Evolutionary conservation across 2,329 filamentous ascomycete species (phyloP), one percentile per base, ranked within the genome.

Genomic region (Fonsecaea multimorphosa): DNA sequence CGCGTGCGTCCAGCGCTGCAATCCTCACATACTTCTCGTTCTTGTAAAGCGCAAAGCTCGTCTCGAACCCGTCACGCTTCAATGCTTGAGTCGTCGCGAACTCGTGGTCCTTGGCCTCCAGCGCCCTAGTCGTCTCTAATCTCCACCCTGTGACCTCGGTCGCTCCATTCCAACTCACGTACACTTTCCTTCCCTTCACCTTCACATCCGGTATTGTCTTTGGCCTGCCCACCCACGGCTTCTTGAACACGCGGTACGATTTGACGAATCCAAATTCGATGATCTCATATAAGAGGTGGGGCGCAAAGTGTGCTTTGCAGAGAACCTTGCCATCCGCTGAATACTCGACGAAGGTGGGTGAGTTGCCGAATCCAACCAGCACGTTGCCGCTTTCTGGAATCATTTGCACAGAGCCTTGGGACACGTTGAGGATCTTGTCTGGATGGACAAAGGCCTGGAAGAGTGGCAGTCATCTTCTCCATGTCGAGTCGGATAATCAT

Each of bases 181-280:
- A 80, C 1, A 79, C 70, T 1, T 70, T 70, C 2, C 72, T 67
- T 4, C 68, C 63, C 63, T 76, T 63, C 74, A 78, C 34, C 40
- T 59, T 61, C 11, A 62, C 56, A 36, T 60, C 59, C 12, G 76
- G 76, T 1, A 59, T 64, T n/a, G 79, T 82, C 22, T 61, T 63
- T 0, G 84, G 84, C 12, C 76, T 73, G 0, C 82, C 84, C 2
- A 79, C 79, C 84, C 85, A 89, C 64, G 81, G 77, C n/a, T 40
- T 53, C 70, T 84, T 85, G 74, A 83, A 83, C 2, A 80, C 81
- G 31, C 85, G 82, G 71, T 88, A 88, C 58, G 82, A 85, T 71
- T 83, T 80, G 1, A 84, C 80, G 14, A 73, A 64, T 1, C 74
- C 74, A 31, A 74, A 70, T 72, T 77, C 58, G 74, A 72, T 73